Evolutionary conservation across 2,329 filamentous ascomycete genomes (phyloP).

Genomic region (Sporothrix inflata): DNA sequence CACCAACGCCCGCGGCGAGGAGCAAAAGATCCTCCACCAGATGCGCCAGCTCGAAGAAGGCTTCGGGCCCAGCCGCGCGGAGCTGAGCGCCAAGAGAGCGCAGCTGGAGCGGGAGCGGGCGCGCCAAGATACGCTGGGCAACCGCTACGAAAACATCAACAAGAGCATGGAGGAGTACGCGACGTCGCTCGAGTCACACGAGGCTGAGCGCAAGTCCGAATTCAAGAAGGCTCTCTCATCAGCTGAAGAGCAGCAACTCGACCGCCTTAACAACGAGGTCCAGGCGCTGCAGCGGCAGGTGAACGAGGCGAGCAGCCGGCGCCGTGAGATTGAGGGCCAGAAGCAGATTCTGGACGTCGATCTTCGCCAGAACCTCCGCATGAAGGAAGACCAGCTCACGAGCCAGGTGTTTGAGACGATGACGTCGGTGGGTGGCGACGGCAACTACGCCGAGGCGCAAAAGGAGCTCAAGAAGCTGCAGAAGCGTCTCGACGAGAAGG

Average conservation of each 20-base stretch:
- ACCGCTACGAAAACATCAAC: slow-evolving; percentile 69
- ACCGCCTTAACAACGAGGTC: slow-evolving; percentile 68
- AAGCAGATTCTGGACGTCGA: slow-evolving; percentile 87
- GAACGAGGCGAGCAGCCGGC: slow-evolving; percentile 71
- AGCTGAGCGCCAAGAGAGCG: slow-evolving; percentile 74
- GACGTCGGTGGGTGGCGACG: slow-evolving; percentile 51
- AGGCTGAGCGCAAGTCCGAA: slow-evolving; percentile 78
- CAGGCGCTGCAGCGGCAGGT: slow-evolving; percentile 77
- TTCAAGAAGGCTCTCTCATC: slow-evolving; percentile 88
- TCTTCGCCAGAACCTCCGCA: slow-evolving; percentile 83
- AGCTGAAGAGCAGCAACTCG: slow-evolving; percentile 81
- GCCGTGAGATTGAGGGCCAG: slow-evolving; percentile 75
- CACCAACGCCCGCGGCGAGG: slow-evolving; percentile 79
- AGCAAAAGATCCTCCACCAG: slow-evolving; percentile 81
- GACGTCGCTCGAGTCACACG: slow-evolving; percentile 74
- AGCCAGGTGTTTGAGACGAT: slow-evolving; percentile 71
- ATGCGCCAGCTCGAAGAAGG: slow-evolving; percentile 77
- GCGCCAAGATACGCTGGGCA: slow-evolving; percentile 70
- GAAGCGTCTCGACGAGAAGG: slow-evolving; percentile 67
- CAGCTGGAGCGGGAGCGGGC: slow-evolving; percentile 74
- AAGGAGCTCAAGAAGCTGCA: slow-evolving; percentile 79
- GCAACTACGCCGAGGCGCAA: slow-evolving; percentile 75
- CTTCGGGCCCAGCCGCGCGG: slow-evolving; percentile 76
- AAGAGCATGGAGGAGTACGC: slow-evolving; percentile 74
- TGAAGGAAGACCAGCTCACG: slow-evolving; percentile 84